Conservation (phyloP, 1,139 yeast species). For the Sugiyamaella paludigena region DNA sequence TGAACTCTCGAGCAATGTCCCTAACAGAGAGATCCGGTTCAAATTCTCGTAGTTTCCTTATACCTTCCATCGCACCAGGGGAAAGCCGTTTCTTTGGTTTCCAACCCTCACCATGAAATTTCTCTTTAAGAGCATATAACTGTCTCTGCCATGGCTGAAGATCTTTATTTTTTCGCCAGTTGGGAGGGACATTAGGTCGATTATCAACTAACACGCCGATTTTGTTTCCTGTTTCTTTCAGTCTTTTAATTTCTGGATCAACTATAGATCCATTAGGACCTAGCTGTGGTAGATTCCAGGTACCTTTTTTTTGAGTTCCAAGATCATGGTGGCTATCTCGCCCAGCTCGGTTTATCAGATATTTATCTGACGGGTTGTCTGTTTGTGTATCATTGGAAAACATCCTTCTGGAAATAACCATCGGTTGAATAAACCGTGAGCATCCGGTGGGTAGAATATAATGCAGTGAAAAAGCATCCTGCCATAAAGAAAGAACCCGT, state of each 20-base stretch:
- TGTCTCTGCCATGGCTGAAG: constrained; percentile 68
- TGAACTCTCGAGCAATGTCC: constrained; percentile 63
- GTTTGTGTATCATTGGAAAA: no score
- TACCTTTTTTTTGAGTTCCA: no score
- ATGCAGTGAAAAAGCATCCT: no score
- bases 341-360: no score
- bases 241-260: constrained; percentile 1
- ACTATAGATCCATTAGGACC: constrained; percentile 12
- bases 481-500: no score
- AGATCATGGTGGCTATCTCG: no score
- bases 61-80: constrained; percentile 65
- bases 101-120: constrained; percentile 62
- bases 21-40: constrained; percentile 59
- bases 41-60: constrained; percentile 52
- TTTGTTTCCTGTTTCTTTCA: constrained; percentile 13
- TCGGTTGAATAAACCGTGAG: no score
- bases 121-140: constrained; percentile 56
- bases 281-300: constrained; percentile 21
- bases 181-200: constrained; percentile 39
- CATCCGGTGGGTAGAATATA: no score
- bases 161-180: constrained; percentile 43
- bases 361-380: no score
- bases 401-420: no score
- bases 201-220: constrained; percentile 16
- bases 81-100: constrained; percentile 66